Conservation (phyloP, 73 alveolate genomes). For the Paraurostyla sp. region DNA sequence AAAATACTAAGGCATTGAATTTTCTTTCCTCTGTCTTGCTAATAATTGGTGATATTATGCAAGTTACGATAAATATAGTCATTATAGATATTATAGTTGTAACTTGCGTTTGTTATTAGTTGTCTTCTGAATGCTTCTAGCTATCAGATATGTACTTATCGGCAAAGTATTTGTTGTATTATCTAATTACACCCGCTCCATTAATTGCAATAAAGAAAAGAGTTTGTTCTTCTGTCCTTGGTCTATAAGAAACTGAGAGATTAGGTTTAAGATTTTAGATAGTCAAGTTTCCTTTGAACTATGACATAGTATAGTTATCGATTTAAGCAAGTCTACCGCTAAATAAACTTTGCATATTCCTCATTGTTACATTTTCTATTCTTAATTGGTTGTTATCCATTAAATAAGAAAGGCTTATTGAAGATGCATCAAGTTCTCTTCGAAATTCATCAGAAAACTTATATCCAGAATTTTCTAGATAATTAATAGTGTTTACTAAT, state of each 20-base stretch:
- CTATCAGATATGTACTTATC: not conserved
- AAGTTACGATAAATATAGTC: constrained; percentile 2
- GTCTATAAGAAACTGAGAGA: not conserved
- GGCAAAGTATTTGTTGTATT: not conserved
- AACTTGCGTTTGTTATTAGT: not conserved
- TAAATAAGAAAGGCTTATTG: not conserved
- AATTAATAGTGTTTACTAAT: not conserved
- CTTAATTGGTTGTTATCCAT: constrained; percentile 16
- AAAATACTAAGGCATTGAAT: constrained; percentile 29
- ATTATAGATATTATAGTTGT: constrained; percentile 39
- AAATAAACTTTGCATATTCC: not conserved
- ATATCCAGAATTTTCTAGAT: constrained; percentile 23
- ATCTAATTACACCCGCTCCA: constrained; percentile 4
- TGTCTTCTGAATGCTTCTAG: not conserved
- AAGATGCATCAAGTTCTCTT: not conserved
- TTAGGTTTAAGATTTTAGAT: not conserved
- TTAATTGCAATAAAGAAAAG: constrained; percentile 12
- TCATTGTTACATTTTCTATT: constrained; percentile 21
- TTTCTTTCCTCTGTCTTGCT: constrained; percentile 40
- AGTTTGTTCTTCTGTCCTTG: constrained; percentile 12
- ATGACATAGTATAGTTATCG: not conserved
- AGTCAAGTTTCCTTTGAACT: constrained; percentile 13
- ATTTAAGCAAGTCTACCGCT: not conserved
- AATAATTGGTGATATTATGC: constrained; percentile 26
- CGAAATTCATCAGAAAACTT: not conserved